A percentile compares a stretch with the other conserved stretches of the same genome.
Conservation (phyloP, 2,329 filamentous ascomycete genomes). For the Pezicula radicicola region DNA sequence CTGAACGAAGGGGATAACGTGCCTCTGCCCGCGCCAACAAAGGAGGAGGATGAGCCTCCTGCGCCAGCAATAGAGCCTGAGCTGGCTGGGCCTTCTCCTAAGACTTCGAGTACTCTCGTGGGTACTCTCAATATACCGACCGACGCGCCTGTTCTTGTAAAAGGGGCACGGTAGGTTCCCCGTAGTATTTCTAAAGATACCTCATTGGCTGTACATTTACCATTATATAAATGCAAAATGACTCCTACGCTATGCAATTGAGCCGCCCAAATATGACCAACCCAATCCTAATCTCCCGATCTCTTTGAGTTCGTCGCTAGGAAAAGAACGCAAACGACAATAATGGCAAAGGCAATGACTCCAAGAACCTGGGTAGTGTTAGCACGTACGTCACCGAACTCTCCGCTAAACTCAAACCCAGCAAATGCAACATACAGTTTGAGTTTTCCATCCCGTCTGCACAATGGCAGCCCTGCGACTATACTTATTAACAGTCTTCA, state of each 20-base stretch:
- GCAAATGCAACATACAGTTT: slow-evolving; percentile 52
- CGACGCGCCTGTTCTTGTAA: background rate
- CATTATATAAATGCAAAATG: background rate
- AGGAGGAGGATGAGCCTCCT: too few species aligned
- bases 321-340: slow-evolving; percentile 63
- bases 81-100: background rate
- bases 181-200: background rate
- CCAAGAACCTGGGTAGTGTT: slow-evolving; percentile 50
- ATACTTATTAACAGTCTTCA: slow-evolving; percentile 79
- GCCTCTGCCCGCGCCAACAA: too few species aligned
- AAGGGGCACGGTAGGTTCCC: background rate
- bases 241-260: background rate
- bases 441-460: slow-evolving; percentile 91
- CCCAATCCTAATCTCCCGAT: background rate
- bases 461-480: slow-evolving; percentile 77
- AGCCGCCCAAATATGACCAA: background rate
- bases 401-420: background rate
- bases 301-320: slow-evolving; percentile 40
- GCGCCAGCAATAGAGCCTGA: background rate
- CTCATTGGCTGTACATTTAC: background rate
- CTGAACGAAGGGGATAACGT: slow-evolving; percentile 9
- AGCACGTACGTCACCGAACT: background rate
- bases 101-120: too few species aligned
- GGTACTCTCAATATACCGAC: background rate
- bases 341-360: slow-evolving; percentile 58